phyloP scores from a whole-genome alignment of 352 stramenopile species.

The Globisporangium cylindrosporum region DNA sequence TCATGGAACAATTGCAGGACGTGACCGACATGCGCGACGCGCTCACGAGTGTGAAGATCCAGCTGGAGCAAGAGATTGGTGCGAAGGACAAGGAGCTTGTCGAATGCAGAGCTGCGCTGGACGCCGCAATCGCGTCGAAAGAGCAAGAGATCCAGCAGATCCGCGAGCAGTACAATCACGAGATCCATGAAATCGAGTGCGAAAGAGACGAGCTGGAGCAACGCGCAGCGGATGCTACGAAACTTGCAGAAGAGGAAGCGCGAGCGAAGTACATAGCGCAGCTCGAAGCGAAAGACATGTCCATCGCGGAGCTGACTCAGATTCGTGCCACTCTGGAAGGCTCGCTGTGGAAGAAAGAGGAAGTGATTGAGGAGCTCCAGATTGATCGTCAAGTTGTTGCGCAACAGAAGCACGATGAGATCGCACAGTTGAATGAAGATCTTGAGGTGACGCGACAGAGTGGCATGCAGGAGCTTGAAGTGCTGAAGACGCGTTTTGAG shows the following conservation, averaged over 20 bases:
- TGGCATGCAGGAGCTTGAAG: constrained; percentile 16
- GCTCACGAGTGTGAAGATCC: constrained; percentile 60
- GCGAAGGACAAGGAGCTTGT: constrained; percentile 57
- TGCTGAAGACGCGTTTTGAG: constrained; percentile 18
- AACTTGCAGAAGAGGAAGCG: constrained; percentile 27
- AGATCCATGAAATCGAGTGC: constrained; percentile 32
- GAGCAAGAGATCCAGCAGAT: constrained; percentile 35
- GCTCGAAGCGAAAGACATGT: constrained; percentile 34
- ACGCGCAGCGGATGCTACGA: constrained; percentile 29
- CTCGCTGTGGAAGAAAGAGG: constrained; percentile 31
- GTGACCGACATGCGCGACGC: constrained; percentile 79
- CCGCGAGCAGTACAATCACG: constrained; percentile 35
- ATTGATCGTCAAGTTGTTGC: constrained; percentile 20
- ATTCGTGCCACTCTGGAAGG: constrained; percentile 25
- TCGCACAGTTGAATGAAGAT: constrained; percentile 19
- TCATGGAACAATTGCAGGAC: constrained; percentile 78
- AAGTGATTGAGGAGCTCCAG: constrained; percentile 34
- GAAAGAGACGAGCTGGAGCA: constrained; percentile 36
- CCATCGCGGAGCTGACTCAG: constrained; percentile 17
- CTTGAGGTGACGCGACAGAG: constrained; percentile 10
- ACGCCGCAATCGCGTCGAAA: constrained; percentile 24
- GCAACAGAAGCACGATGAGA: constrained; percentile 31
- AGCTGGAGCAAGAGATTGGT: constrained; percentile 66
- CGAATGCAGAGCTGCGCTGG: constrained; percentile 30
- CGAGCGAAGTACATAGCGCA: constrained; percentile 27